Percentiles rank a stretch among this genome's conserved stretches.
These are phyloP conservation scores for Candida quercuum DNA, from an alignment of 805 yeast species.

Conservation along the genomic window DNA sequence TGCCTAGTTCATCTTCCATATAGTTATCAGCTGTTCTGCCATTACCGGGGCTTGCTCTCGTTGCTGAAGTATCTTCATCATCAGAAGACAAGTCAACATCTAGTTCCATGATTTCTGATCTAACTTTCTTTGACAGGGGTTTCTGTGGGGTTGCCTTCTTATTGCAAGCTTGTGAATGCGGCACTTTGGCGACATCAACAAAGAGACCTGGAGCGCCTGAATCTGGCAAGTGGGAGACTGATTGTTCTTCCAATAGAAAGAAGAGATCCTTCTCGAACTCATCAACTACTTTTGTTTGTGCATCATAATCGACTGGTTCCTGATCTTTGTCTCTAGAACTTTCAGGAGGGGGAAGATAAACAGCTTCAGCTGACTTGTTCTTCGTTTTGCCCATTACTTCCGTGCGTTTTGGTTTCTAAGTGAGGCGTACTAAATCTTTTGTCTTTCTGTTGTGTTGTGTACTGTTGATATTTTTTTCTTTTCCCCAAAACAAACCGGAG, in stretches of 20 bases:
- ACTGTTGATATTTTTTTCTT: background rate
- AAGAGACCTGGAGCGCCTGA: too few relatives aligned
- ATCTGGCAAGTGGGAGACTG: too few relatives aligned
- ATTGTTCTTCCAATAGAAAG: constrained; percentile 9
- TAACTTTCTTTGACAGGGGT: constrained; percentile 6
- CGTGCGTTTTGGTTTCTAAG: background rate
- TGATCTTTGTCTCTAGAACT: background rate
- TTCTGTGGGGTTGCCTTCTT: background rate
- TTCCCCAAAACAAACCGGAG: background rate
- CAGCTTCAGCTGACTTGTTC: background rate
- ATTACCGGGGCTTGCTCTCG: too few relatives aligned
- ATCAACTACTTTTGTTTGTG: constrained; percentile 13
- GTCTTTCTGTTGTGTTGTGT: too few relatives aligned
- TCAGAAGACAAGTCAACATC: constrained; percentile 12
- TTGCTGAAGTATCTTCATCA: too few relatives aligned
- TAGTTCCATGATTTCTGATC: constrained; percentile 16
- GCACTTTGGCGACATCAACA: too few relatives aligned
- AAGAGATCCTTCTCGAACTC: constrained; percentile 16
- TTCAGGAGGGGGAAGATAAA: constrained; percentile 11
- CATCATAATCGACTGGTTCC: constrained; percentile 9
- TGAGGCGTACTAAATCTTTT: background rate
- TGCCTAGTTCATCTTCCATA: background rate
- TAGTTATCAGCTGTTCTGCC: background rate
- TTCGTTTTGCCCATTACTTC: constrained; percentile 9
- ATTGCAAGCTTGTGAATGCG: too few relatives aligned